Evolutionary conservation across 441 rosid genomes (phyloP).

Genomic region (Syzygium malaccense): DNA sequence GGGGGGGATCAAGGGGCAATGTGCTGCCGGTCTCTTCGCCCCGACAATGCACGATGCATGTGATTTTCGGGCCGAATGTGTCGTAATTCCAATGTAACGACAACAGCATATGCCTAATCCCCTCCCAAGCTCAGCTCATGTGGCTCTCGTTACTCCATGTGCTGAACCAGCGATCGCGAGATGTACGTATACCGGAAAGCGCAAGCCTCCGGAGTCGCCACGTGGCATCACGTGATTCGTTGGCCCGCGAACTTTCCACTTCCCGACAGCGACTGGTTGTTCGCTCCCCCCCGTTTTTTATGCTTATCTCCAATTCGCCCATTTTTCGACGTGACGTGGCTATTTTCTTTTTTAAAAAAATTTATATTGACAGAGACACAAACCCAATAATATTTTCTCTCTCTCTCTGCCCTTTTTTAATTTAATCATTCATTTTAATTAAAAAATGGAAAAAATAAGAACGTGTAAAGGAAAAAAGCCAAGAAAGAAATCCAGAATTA

Average conservation of each 20-base stretch:
- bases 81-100: background rate
- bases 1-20: background rate
- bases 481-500: too few relatives aligned
- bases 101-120: background rate
- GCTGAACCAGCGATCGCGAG: too few relatives aligned
- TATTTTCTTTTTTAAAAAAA: too few relatives aligned
- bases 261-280: background rate
- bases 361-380: background rate
- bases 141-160: background rate
- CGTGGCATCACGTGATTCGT: background rate
- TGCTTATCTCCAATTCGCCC: background rate
- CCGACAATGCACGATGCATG: background rate
- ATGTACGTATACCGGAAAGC: background rate
- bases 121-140: too few relatives aligned
- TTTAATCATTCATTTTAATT: too few relatives aligned
- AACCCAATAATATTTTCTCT: background rate
- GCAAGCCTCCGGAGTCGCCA: background rate
- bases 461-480: too few relatives aligned
- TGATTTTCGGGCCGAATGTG: background rate
- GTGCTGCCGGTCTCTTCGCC: too few relatives aligned
- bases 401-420: too few relatives aligned
- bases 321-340: too few relatives aligned
- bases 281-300: accelerated
- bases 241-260: background rate
- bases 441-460: too few relatives aligned